Conservation (phyloP, 805 yeast genomes). For the Alloascoidea hylecoeti region DNA sequence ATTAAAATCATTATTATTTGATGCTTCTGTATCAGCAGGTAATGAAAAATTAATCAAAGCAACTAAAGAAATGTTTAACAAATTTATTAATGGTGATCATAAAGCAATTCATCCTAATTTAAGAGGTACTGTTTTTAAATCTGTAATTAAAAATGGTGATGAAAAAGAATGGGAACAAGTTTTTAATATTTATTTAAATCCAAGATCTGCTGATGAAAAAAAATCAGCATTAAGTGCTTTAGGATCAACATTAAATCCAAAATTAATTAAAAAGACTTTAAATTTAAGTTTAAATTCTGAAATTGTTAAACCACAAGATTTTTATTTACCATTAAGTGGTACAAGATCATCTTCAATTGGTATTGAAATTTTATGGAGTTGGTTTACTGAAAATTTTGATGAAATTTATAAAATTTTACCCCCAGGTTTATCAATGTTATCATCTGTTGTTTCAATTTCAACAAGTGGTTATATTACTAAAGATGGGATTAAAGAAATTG, state of each 20-base stretch:
- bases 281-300: slow-evolving; percentile 42
- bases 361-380: slow-evolving; percentile 54
- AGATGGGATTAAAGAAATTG: slow-evolving; percentile 35
- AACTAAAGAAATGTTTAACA: slow-evolving; percentile 29
- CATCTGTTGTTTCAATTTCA: slow-evolving; percentile 51
- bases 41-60: slow-evolving; percentile 17
- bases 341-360: slow-evolving; percentile 51
- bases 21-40: slow-evolving; percentile 17
- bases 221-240: slow-evolving; percentile 53
- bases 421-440: slow-evolving; percentile 68
- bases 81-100: slow-evolving; percentile 28
- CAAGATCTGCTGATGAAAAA: slow-evolving; percentile 52
- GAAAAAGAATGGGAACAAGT: slow-evolving; percentile 48
- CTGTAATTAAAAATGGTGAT: slow-evolving; percentile 57
- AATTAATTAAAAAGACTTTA: slow-evolving; percentile 40
- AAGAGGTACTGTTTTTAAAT: slow-evolving; percentile 46
- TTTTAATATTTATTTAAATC: slow-evolving; percentile 42
- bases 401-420: slow-evolving; percentile 53
- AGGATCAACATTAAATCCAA: slow-evolving; percentile 44
- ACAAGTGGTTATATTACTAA: slow-evolving; percentile 47
- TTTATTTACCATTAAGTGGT: slow-evolving; percentile 66
- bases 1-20: slow-evolving; percentile 44
- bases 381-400: slow-evolving; percentile 65
- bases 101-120: slow-evolving; percentile 62
- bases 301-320: slow-evolving; percentile 50